Evolutionary conservation across 1,284 basidiomycete species (phyloP), one percentile per base, ranked within the genome.

Genomic region (Volvariella surrecta): DNA sequence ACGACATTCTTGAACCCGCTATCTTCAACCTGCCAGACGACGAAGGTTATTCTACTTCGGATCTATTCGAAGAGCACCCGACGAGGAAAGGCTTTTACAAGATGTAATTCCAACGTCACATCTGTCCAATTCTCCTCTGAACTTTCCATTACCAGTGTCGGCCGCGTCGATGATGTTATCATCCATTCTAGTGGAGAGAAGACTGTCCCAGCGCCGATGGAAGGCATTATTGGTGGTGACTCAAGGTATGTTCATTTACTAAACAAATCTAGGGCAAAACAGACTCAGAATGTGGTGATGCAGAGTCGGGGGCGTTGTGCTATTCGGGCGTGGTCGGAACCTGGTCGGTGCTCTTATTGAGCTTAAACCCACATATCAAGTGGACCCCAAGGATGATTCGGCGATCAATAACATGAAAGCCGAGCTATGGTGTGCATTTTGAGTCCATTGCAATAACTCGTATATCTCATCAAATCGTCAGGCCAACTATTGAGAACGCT

Each of bases 341-440:
- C 63, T 67, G 45, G 54, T 61, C 3, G 71, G 71, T 1, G 48
- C 69, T 18, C 54, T 73, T 32, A 50, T 73, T 37, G 66, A 73
- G 38, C 34, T 19, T 15, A 6, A n/a, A 15, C 24, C 24, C 11
- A 11, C 6, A 11, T 28, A 6, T 11, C 34, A 15, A 19, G 34
- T 35, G n/a, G 18, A 35, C n/a, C 7, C 15, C n/a, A 16, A 15
- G n/a, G 18, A 7, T 15, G 8, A 15, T 15, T 4, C n/a, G 6
- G 34, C 6, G 15, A n/a, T 35, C 4, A n/a, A 35, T 19, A n/a
- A 15, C 18, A 16, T 35, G 13, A 35, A 8, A 15, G n/a, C 6
- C 4, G 15, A 35, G 18, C 8, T 35, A 15, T 35, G 34, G 34
- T 35, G 18, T 16, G 15, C 13, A 15, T 19, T 15, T n/a, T 8